These are phyloP conservation scores for Penicillium lagena DNA, from an alignment of 495 filamentous ascomycete genomes.

Conservation along the genomic window DNA sequence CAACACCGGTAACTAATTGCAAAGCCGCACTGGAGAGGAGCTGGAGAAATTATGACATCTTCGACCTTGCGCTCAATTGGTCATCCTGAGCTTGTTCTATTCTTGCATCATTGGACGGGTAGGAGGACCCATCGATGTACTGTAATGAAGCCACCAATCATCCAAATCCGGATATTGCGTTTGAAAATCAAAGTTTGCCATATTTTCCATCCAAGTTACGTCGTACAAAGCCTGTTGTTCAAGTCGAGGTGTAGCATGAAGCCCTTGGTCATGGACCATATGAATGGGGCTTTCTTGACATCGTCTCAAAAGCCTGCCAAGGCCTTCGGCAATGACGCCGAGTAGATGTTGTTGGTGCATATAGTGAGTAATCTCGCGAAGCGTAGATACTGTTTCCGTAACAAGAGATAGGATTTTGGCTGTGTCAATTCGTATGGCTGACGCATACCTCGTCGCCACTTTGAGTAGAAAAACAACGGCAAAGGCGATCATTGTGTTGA, in stretches of 20 bases:
- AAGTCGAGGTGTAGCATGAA: slow-evolving; percentile 6
- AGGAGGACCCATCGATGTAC: slow-evolving; percentile 5
- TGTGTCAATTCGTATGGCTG: slow-evolving; percentile 18
- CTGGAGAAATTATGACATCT: slow-evolving; percentile 29
- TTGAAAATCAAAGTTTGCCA: slow-evolving; percentile 26
- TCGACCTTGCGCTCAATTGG: slow-evolving; percentile 28
- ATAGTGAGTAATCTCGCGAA: slow-evolving; percentile 15
- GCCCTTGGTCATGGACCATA: not conserved
- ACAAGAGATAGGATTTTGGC: slow-evolving; percentile 21
- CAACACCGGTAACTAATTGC: slow-evolving; percentile 6
- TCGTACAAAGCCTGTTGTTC: slow-evolving; percentile 11
- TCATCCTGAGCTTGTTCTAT: slow-evolving; percentile 1
- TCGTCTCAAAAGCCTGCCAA: slow-evolving; percentile 13
- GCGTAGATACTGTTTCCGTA: slow-evolving; percentile 15
- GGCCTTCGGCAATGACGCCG: slow-evolving; percentile 17
- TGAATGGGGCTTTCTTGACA: slow-evolving; percentile 10
- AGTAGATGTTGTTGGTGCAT: slow-evolving; percentile 25
- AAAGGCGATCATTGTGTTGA: slow-evolving; percentile 32
- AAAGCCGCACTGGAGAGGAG: not conserved
- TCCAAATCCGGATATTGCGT: slow-evolving; percentile 18
- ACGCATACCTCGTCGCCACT: slow-evolving; percentile 21
- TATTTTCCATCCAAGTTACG: slow-evolving; percentile 24
- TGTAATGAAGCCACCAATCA: slow-evolving; percentile 22
- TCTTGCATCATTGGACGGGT: not conserved
- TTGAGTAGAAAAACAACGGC: slow-evolving; percentile 29